Evolutionary conservation across 2,329 filamentous ascomycete genomes (phyloP), one percentile per base, ranked within the genome.

Genomic region (Leptoxyphium fumago): DNA sequence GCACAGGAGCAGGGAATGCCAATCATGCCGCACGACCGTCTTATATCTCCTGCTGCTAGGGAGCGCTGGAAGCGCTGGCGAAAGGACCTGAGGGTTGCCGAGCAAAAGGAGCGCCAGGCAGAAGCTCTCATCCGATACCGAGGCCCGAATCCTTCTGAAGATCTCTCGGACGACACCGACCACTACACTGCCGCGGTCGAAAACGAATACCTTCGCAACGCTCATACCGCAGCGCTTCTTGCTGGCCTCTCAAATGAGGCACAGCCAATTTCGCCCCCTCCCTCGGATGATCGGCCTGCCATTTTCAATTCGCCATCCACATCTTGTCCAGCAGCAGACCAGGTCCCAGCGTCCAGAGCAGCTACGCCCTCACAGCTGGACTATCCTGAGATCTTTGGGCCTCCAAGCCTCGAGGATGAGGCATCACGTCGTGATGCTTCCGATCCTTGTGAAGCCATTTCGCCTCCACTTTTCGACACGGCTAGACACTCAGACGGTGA

Each of bases 21-120:
- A 0, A 69, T 85, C 10, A 71, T 87, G n/a, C 73, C 78, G 5
- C 79, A 86, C 54, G 82, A 91, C 38, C 72, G 71, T 38, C 70
- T 98, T 14, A 72, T 95, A n/a, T 93, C 89, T 2, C 78, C 74
- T 43, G 82, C 78, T 50, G 83, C 91, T 14, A 72, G 73, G 48
- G 82, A 91, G 46, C 80, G 91, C 38, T 96, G 82, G 68, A 57
- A 77, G 39, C 77, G 79, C 46, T 98, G 91, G 91, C 71, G 65
- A 45, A 57, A 64, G 30, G 88, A 94, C 53, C 68, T 95, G 26
- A 71, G 71, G 51, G 70, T 72, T 45, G 80, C 75, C 10, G 75
- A 79, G 48, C 62, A 64, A 45, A 64, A 72, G 61, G 63, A 57
- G 15, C 57, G 48, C 18, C 61, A 61, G 36, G 50, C 55, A 17